Evolutionary conservation across 306 rosid genomes (phyloP).

Genomic region (Rosa multiflora): DNA sequence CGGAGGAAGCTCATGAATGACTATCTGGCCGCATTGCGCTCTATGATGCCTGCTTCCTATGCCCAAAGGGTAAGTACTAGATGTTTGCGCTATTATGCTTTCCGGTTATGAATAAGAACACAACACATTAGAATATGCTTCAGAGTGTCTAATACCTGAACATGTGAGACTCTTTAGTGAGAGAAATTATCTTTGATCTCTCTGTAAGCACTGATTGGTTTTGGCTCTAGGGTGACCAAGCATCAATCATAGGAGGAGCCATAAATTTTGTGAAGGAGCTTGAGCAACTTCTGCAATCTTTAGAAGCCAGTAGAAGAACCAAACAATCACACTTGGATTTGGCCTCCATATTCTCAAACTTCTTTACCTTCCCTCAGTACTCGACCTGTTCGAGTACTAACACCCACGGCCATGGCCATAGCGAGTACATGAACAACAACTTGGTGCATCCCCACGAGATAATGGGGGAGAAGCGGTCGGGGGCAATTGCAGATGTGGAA

Average conservation of each 20-base stretch:
- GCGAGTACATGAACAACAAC: neutral
- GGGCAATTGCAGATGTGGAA: conserved; percentile 39
- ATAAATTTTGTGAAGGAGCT: conserved; percentile 46
- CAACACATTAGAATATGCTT: neutral
- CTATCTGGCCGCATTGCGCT: conserved; percentile 31
- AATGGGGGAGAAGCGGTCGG: conserved; percentile 8
- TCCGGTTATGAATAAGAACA: neutral
- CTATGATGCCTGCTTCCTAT: conserved; percentile 42
- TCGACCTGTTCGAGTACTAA: conserved; percentile 13
- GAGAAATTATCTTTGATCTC: neutral
- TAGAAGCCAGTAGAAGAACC: conserved; percentile 28
- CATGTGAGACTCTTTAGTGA: neutral
- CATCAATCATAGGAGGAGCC: conserved; percentile 44
- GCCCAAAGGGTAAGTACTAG: conserved; percentile 28
- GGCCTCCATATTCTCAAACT: conserved; percentile 19
- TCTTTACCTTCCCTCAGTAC: conserved; percentile 39
- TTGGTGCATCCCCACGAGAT: neutral
- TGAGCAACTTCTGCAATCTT: conserved; percentile 36
- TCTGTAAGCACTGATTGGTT: neutral
- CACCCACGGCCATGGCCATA: neutral
- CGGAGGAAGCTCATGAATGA: conserved; percentile 43
- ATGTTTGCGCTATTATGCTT: neutral
- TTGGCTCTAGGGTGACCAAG: conserved; percentile 44
- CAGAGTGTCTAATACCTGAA: neutral
- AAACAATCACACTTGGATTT: conserved; percentile 2